phyloP scores from a whole-genome alignment of 2,329 filamentous ascomycete genomes.

The Scleromitrula shiraiana region DNA sequence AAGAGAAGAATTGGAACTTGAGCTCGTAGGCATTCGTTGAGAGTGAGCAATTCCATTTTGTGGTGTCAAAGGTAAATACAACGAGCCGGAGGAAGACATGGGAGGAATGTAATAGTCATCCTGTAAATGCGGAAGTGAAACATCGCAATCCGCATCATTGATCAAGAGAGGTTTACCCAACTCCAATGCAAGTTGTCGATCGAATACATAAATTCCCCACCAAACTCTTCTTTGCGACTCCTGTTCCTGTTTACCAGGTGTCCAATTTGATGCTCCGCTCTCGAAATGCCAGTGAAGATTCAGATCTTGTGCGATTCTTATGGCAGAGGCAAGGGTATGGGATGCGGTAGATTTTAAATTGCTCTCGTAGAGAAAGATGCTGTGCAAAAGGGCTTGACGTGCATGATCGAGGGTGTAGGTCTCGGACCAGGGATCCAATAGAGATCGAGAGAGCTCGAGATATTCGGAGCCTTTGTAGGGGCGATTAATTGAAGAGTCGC shows the following conservation, averaged over 20 bases:
- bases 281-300: constrained; percentile 66
- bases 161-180: constrained; percentile 75
- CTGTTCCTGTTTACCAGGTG: too few relatives aligned
- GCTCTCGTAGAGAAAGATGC: constrained; percentile 75
- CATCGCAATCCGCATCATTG: constrained; percentile 81
- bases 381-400: constrained; percentile 62
- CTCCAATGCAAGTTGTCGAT: constrained; percentile 73
- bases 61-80: too few relatives aligned
- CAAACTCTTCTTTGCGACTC: constrained; percentile 85
- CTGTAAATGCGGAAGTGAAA: constrained; percentile 67
- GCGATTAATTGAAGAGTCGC: constrained; percentile 45
- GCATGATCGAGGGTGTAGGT: constrained; percentile 69
- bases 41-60: constrained; percentile 43
- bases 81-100: constrained; percentile 33
- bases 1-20: too few relatives aligned
- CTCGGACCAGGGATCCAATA: constrained; percentile 77
- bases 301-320: constrained; percentile 75
- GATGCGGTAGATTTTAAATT: constrained; percentile 81
- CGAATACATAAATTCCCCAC: constrained; percentile 91
- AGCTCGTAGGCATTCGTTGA: too few relatives aligned
- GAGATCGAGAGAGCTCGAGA: constrained; percentile 60
- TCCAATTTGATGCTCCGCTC: constrained; percentile 55
- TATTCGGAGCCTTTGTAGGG: constrained; percentile 54
- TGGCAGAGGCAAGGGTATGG: constrained; percentile 74
- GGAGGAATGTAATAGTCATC: constrained; percentile 68